A percentile compares a stretch with the other conserved stretches of the same genome.
phyloP scores from a whole-genome alignment of 805 yeast species.

The Ogataea methylovora region DNA sequence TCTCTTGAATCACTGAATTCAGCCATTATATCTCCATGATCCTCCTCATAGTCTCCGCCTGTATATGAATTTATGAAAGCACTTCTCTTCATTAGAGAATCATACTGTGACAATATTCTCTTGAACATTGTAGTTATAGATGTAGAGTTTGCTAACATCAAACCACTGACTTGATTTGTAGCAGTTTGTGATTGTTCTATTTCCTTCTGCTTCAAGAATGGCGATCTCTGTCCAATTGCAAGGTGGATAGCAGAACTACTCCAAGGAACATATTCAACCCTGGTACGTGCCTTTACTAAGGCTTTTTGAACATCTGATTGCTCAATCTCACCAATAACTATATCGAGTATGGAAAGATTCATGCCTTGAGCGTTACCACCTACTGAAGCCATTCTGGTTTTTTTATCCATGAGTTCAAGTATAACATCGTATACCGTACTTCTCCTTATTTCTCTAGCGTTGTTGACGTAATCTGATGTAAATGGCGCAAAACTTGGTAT shows the following conservation, averaged over 20 bases:
- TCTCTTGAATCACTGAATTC: constrained; percentile 44
- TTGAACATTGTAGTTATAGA: constrained; percentile 61
- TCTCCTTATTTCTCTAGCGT: constrained; percentile 53
- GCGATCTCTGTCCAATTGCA: constrained; percentile 68
- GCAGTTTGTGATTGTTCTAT: constrained; percentile 8
- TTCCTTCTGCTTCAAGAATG: constrained; percentile 29
- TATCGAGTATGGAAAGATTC: constrained; percentile 63
- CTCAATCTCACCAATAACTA: constrained; percentile 59
- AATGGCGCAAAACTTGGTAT: constrained; percentile 74
- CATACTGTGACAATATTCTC: constrained; percentile 69
- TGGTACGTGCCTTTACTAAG: constrained; percentile 49
- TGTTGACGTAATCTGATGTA: constrained; percentile 56
- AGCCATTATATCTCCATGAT: constrained; percentile 39
- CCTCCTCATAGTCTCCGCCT: constrained; percentile 35
- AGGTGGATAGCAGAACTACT: constrained; percentile 72
- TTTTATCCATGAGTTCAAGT: constrained; percentile 72
- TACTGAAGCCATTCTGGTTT: constrained; percentile 59
- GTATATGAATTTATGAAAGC: constrained; percentile 82
- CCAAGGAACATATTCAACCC: constrained; percentile 81
- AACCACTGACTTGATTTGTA: constrained; percentile 56
- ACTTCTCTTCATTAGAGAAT: constrained; percentile 64
- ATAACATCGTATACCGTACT: constrained; percentile 81
- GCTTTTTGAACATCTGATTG: constrained; percentile 70
- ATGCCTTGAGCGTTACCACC: constrained; percentile 32
- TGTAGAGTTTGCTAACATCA: constrained; percentile 79